Conservation (phyloP, 495 filamentous ascomycete species). For the Penicillium angulare region DNA sequence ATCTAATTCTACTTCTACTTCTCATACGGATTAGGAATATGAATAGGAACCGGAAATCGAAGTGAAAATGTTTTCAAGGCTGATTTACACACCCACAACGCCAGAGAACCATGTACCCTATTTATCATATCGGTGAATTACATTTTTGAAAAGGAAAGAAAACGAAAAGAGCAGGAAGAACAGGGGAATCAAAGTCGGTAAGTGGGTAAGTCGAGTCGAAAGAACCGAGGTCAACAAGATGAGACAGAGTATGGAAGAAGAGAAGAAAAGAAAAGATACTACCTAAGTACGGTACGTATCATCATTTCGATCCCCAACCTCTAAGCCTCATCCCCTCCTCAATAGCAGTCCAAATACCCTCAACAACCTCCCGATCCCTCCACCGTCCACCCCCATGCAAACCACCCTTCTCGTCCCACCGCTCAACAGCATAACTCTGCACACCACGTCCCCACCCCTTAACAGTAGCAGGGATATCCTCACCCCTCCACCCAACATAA, state of each 20-base stretch:
- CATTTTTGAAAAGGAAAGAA: background rate
- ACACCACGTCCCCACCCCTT: slow-evolving; percentile 85
- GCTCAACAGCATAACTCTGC: slow-evolving; percentile 69
- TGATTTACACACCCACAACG: slow-evolving; percentile 1
- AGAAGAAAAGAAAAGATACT: slow-evolving; percentile 2
- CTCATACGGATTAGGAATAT: too few relatives aligned
- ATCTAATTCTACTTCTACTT: too few relatives aligned
- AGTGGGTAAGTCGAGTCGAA: background rate
- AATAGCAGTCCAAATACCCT: slow-evolving; percentile 86
- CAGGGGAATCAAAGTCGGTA: slow-evolving; percentile 7
- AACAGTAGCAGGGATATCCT: slow-evolving; percentile 72
- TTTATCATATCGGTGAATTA: background rate
- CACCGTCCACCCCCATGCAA: slow-evolving; percentile 64
- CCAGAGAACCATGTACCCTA: background rate
- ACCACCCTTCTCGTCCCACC: slow-evolving; percentile 63
- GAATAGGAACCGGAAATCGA: background rate
- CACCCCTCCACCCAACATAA: slow-evolving; percentile 89
- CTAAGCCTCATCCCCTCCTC: slow-evolving; percentile 83
- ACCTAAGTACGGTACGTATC: background rate
- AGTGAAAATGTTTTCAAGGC: background rate
- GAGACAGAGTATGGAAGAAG: too few relatives aligned
- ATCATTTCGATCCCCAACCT: slow-evolving; percentile 66
- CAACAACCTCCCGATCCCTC: slow-evolving; percentile 90
- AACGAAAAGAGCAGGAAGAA: slow-evolving; percentile 5
- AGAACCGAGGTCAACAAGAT: too few relatives aligned